phyloP scores from a whole-genome alignment of 495 filamentous ascomycete species.

The Podospora tetraspora region DNA sequence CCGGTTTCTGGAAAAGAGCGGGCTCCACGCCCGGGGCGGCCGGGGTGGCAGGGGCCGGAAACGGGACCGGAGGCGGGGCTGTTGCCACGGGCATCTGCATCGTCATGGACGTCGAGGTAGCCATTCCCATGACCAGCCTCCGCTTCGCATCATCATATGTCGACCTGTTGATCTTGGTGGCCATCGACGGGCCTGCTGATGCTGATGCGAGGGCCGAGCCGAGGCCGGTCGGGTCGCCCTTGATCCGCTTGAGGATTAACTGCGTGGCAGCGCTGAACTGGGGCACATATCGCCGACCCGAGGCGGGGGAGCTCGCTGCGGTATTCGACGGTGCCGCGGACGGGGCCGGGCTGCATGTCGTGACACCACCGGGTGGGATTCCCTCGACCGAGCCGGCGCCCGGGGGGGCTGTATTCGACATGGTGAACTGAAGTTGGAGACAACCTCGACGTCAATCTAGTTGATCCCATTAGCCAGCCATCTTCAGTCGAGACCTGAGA shows the following conservation, averaged over 20 bases:
- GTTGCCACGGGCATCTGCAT: conserved; percentile 29
- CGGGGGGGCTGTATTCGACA: neutral
- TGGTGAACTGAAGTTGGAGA: neutral
- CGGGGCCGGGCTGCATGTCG: conserved; percentile 2
- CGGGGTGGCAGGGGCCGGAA: conserved; percentile 3
- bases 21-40: neutral
- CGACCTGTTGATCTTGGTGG: conserved; percentile 30
- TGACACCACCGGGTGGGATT: neutral
- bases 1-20: neutral
- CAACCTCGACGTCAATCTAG: neutral
- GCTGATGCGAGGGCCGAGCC: conserved; percentile 34
- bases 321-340: neutral
- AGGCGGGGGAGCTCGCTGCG: conserved; percentile 12
- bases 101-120: conserved; percentile 45
- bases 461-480: neutral
- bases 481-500: neutral
- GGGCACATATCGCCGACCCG: conserved; percentile 40
- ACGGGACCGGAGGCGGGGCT: neutral
- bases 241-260: conserved; percentile 53
- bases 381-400: neutral
- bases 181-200: conserved; percentile 12
- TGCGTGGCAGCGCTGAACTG: conserved; percentile 52
- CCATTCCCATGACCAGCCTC: conserved; percentile 46
- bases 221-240: conserved; percentile 34
- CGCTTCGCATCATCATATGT: conserved; percentile 45